Evolutionary conservation across 805 yeast species (phyloP).

Genomic region (Monosporozyma unispora): DNA sequence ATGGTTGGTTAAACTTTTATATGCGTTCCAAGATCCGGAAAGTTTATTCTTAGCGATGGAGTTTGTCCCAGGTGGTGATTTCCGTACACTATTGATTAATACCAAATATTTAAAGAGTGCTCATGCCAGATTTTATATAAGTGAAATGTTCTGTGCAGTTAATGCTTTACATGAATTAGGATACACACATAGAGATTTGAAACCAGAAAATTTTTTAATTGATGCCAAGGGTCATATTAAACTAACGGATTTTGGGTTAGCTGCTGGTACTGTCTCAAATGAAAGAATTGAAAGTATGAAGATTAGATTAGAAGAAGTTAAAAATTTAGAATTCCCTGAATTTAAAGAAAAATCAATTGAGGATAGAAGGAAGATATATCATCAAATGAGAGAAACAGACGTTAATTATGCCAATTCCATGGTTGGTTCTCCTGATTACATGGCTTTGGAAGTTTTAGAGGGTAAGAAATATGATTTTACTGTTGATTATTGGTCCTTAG

Average conservation of each 20-base stretch:
- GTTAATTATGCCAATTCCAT: constrained; percentile 86
- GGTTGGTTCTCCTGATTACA: constrained; percentile 97
- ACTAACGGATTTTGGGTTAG: constrained; percentile 85
- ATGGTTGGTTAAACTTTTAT: constrained; percentile 88
- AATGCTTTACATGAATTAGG: constrained; percentile 91
- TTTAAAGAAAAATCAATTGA: constrained; percentile 63
- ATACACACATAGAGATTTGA: constrained; percentile 92
- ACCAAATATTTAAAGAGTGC: constrained; percentile 90
- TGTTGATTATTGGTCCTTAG: constrained; percentile 97
- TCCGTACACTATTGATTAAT: constrained; percentile 85
- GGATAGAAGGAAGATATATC: constrained; percentile 82
- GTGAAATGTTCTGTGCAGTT: constrained; percentile 94
- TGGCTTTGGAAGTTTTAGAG: constrained; percentile 95
- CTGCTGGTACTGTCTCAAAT: constrained; percentile 90
- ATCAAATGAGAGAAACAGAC: constrained; percentile 63
- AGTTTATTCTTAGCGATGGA: constrained; percentile 96
- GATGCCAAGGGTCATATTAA: constrained; percentile 73
- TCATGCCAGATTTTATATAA: constrained; percentile 88
- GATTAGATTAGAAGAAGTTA: constrained; percentile 55
- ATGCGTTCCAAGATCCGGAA: constrained; percentile 90
- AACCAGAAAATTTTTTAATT: constrained; percentile 83
- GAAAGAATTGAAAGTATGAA: constrained; percentile 93
- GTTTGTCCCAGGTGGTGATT: constrained; percentile 99
- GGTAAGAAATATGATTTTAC: constrained; percentile 92
- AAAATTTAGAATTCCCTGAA: constrained; percentile 59